Evolutionary conservation across 495 filamentous ascomycete species (phyloP), one percentile per base, ranked within the genome.

Genomic region (Xylaria intraflava): DNA sequence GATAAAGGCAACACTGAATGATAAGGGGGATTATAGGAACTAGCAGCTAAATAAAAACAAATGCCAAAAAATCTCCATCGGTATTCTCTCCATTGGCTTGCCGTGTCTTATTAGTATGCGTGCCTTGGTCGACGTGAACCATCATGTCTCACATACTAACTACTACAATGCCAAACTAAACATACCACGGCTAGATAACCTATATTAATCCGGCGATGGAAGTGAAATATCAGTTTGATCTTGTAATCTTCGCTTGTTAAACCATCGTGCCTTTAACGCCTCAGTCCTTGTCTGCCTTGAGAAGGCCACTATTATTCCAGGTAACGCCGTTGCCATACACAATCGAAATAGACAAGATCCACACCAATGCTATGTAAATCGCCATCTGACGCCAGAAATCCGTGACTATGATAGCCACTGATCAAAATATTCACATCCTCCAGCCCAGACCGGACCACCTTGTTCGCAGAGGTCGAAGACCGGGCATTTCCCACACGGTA

Each of bases 401-500:
- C 17, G 19, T 41, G 46, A n/a, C 31, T 57, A 56, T 8, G 72
- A 70, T 17, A 96, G 68, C 92, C 92, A 97, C 3, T 84, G 78
- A 49, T 83, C 76, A 62, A 94, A 96, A 62, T 97, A 98, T 38
- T 89, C 86, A 66, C 93, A 98, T 45, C 80, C 95, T 50, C 84
- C 86, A 1, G 93, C 88, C 65, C 84, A 93, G 30, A 97, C 88
- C 8, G 87, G 86, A 1, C 90, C 90, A 6, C 86, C 90, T 49
- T 93, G 88, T 43, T 85, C 85, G 68, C 93, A 98, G 17, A 96
- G 74, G 35, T 86, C 82, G 70, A 96, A 94, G n/a, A 96, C 93
- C 0, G 94, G 93, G 66, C 93, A 98, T 55, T 81, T 75, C 14
- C 90, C 92, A 73, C 93, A 98, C 7, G 93, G 93, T 2, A 84